These are phyloP conservation scores for Penicillium sp. DNA, from an alignment of 2,329 filamentous ascomycete species.

Conservation along the genomic window DNA sequence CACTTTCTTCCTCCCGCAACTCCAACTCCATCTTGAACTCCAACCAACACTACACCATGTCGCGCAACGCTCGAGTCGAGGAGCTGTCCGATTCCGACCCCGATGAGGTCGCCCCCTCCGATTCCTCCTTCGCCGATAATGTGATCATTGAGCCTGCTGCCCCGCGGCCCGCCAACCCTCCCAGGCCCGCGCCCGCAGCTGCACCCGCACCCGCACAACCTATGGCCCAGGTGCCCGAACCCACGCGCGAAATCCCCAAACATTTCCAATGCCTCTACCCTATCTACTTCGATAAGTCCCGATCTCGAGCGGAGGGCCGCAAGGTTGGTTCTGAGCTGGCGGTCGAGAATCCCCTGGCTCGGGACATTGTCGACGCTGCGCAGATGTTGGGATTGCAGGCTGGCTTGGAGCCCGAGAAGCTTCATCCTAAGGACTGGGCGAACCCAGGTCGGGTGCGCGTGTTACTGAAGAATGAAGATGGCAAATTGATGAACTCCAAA, in stretches of 20 bases:
- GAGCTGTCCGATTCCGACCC: constrained; percentile 92
- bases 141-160: constrained; percentile 45
- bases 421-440: constrained; percentile 95
- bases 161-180: constrained; percentile 14
- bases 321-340: constrained; percentile 75
- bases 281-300: constrained; percentile 83
- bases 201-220: constrained; percentile 9
- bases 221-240: constrained; percentile 37
- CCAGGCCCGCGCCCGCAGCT: constrained; percentile 8
- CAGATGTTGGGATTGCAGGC: constrained; percentile 63
- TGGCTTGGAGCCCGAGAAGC: constrained; percentile 90
- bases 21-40: background rate
- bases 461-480: constrained; percentile 63
- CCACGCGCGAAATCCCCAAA: constrained; percentile 64
- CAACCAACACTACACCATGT: constrained; percentile 59
- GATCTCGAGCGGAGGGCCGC: constrained; percentile 73
- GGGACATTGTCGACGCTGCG: constrained; percentile 87
- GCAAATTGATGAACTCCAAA: constrained; percentile 52
- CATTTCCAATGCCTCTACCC: constrained; percentile 91
- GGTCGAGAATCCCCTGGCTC: constrained; percentile 82
- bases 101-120: constrained; percentile 78
- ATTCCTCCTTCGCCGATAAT: constrained; percentile 56
- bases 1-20: constrained; percentile 26
- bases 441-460: constrained; percentile 92
- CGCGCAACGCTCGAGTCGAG: constrained; percentile 81